Conservation (phyloP, 768 basidiomycete species). For the Collybia mongolica region DNA sequence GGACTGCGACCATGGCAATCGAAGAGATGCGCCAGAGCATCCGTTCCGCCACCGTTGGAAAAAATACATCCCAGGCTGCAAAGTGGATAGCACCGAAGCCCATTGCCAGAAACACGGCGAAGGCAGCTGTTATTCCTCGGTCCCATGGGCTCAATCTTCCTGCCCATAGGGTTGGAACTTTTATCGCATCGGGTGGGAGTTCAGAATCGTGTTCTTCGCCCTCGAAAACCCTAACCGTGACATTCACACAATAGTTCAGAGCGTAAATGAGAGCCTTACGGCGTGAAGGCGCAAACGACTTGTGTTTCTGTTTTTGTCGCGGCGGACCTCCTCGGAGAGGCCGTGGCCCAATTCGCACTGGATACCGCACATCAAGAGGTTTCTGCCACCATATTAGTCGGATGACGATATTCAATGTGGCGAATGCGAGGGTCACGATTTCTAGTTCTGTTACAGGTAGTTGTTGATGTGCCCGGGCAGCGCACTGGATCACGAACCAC, state of each 20-base stretch:
- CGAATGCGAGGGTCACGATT: slow-evolving; percentile 14
- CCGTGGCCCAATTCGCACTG: background rate
- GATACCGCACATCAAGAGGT: slow-evolving; percentile 11
- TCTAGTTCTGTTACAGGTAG: slow-evolving; percentile 17
- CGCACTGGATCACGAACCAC: slow-evolving; percentile 13
- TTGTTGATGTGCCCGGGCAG: slow-evolving; percentile 1
- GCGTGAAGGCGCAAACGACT: background rate
- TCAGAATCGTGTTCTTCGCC: background rate
- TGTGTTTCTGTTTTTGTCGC: background rate
- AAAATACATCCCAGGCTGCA: slow-evolving; percentile 15
- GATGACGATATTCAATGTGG: slow-evolving; percentile 8
- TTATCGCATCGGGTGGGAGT: background rate
- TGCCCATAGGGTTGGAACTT: too few species aligned
- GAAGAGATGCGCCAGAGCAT: slow-evolving; percentile 20
- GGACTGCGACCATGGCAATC: slow-evolving; percentile 10
- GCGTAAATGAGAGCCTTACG: background rate
- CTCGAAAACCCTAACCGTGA: too few species aligned
- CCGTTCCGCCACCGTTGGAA: slow-evolving; percentile 14
- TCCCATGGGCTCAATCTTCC: too few species aligned
- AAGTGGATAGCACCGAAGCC: slow-evolving; percentile 20
- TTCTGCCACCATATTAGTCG: slow-evolving; percentile 19
- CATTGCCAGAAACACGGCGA: slow-evolving; percentile 4
- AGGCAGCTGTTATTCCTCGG: background rate
- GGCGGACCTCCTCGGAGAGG: background rate
- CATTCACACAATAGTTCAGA: too few species aligned